Conservation (phyloP, 345 rosid genomes). For the Populus pruinosa region DNA sequence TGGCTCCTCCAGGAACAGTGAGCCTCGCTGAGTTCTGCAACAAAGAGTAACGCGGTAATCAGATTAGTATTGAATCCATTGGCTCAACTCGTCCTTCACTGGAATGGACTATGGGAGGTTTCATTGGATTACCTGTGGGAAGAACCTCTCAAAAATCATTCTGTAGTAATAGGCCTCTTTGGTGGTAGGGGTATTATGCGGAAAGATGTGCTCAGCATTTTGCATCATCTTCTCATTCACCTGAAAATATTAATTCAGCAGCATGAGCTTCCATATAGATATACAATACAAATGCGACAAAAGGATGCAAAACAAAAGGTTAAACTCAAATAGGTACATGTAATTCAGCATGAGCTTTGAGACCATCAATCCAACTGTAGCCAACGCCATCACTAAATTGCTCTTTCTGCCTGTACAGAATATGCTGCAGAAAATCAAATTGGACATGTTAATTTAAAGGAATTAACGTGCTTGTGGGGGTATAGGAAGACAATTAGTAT, state of each 20-base stretch:
- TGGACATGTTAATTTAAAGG: constrained; percentile 14
- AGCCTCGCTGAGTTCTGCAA: constrained; percentile 75
- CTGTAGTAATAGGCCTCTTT: constrained; percentile 91
- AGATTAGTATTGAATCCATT: background rate
- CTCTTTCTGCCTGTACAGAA: constrained; percentile 92
- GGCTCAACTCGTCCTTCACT: background rate
- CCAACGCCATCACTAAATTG: constrained; percentile 98
- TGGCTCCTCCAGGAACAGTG: constrained; percentile 89
- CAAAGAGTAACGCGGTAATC: background rate
- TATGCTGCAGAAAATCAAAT: constrained; percentile 50
- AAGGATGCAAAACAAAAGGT: background rate
- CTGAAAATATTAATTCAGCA: constrained; percentile 26
- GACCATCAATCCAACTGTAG: constrained; percentile 97
- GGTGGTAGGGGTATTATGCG: constrained; percentile 74
- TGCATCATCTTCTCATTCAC: constrained; percentile 83
- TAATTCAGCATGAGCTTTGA: constrained; percentile 70
- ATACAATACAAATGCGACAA: background rate
- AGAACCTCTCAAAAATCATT: constrained; percentile 86
- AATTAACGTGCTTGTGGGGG: background rate
- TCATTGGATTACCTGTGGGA: constrained; percentile 62
- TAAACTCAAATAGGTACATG: constrained; percentile 36
- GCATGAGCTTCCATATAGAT: background rate
- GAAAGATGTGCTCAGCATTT: constrained; percentile 64
- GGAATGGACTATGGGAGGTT: background rate
- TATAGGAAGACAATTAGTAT: background rate